phyloP scores from a whole-genome alignment of 768 basidiomycete genomes.

The Mycena crocata region DNA sequence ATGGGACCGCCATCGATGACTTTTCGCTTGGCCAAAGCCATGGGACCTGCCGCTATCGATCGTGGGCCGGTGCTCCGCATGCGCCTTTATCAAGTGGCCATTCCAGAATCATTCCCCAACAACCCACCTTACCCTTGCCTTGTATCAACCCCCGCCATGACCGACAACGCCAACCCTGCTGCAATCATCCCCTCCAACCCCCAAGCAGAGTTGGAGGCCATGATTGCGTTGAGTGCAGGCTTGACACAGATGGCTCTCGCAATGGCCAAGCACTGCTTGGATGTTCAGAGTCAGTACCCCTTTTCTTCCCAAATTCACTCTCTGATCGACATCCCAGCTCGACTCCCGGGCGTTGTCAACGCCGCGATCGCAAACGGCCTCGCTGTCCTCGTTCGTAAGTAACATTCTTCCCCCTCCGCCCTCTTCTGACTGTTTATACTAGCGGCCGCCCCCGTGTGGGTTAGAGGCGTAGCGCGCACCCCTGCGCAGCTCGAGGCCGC shows the following conservation, averaged over 20 bases:
- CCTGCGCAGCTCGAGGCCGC: constrained; percentile 3
- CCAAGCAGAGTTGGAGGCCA: constrained; percentile 4
- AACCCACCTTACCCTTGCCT: too few species aligned
- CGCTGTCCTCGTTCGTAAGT: background rate
- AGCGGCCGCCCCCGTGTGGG: background rate
- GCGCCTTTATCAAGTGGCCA: too few species aligned
- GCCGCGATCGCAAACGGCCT: background rate
- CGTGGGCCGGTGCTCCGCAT: too few species aligned
- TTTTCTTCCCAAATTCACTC: too few species aligned
- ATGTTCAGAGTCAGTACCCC: constrained; percentile 4
- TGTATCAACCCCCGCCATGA: too few species aligned
- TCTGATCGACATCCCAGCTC: background rate
- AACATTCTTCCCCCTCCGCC: too few species aligned
- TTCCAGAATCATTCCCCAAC: too few species aligned
- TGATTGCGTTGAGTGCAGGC: background rate
- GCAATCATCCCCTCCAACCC: background rate
- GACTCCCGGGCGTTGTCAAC: background rate
- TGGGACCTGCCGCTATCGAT: too few species aligned
- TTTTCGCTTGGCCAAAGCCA: too few species aligned
- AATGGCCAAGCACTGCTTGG: constrained; percentile 3
- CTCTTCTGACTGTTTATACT: background rate
- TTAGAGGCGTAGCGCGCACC: background rate
- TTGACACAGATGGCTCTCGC: constrained; percentile 6
- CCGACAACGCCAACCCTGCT: too few species aligned
- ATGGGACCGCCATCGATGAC: too few species aligned